These are phyloP conservation scores for Ophiostoma sp. DNA, from an alignment of 2,329 filamentous ascomycete species.

Conservation along the genomic window DNA sequence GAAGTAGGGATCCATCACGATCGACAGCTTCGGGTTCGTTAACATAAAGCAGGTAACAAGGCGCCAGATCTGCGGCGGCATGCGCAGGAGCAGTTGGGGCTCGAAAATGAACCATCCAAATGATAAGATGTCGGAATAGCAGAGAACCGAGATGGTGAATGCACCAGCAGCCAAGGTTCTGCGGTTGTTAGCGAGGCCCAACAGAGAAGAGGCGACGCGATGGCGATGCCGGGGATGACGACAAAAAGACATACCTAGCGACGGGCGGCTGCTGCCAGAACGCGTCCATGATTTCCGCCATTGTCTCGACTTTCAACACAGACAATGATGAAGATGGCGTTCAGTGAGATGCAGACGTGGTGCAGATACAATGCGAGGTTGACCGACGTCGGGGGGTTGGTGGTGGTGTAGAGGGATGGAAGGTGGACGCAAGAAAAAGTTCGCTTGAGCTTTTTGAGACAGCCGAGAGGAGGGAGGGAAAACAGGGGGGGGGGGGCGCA, in stretches of 20 bases:
- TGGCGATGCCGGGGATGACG: neutral
- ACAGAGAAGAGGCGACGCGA: constrained; percentile 20
- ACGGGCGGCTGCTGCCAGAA: constrained; percentile 33
- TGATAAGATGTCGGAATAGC: constrained; percentile 53
- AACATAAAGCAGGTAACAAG: constrained; percentile 41
- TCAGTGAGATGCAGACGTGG: too few species aligned
- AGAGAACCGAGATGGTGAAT: constrained; percentile 56
- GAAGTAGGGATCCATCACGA: constrained; percentile 71
- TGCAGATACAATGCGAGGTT: too few species aligned
- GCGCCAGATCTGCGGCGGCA: constrained; percentile 46
- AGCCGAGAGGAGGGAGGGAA: neutral
- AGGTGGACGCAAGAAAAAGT: neutral
- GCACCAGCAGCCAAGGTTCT: constrained; percentile 64
- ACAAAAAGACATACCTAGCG: constrained; percentile 34
- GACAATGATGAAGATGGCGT: constrained; percentile 1
- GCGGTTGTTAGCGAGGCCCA: neutral
- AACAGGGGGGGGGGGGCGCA: neutral
- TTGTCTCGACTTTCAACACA: constrained; percentile 26
- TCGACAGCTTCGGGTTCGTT: constrained; percentile 39
- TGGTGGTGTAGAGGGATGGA: neutral
- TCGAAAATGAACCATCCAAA: constrained; percentile 51
- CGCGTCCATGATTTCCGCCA: constrained; percentile 38
- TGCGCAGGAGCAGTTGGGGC: constrained; percentile 47
- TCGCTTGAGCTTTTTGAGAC: constrained; percentile 9
- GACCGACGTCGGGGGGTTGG: neutral